A percentile compares a stretch with the other conserved stretches of the same genome.
Evolutionary conservation across 106 monocot species (phyloP).

Genomic region (Dactylorhiza incarnata): DNA sequence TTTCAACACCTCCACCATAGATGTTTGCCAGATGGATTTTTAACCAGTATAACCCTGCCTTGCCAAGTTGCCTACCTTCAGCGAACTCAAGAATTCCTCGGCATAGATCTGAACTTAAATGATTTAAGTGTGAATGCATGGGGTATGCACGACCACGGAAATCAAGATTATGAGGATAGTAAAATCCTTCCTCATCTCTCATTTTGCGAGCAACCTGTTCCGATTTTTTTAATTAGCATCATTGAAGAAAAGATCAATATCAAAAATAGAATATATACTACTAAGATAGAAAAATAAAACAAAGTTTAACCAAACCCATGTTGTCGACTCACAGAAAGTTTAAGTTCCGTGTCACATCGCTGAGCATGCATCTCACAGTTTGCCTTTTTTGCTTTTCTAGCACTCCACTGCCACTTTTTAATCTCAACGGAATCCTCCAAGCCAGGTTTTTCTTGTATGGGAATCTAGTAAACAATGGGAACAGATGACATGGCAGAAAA

Average conservation of each 20-base stretch:
- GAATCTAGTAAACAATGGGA: slow-evolving; percentile 31
- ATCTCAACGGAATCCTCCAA: slow-evolving; percentile 52
- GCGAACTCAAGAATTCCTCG: slow-evolving; percentile 77
- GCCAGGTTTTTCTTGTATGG: slow-evolving; percentile 48
- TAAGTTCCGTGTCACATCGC: slow-evolving; percentile 86
- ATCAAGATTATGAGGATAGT: slow-evolving; percentile 89
- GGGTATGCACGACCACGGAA: slow-evolving; percentile 90
- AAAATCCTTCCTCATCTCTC: slow-evolving; percentile 74
- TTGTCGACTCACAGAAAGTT: slow-evolving; percentile 59
- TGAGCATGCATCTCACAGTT: slow-evolving; percentile 84
- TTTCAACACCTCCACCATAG: slow-evolving; percentile 74
- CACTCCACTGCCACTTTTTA: slow-evolving; percentile 60
- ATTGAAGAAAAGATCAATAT: neutral
- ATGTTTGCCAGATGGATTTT: slow-evolving; percentile 87
- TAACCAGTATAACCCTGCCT: slow-evolving; percentile 68
- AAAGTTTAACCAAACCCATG: neutral
- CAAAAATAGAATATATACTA: neutral
- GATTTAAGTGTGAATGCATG: slow-evolving; percentile 85
- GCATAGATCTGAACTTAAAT: slow-evolving; percentile 88
- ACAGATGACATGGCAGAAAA: neutral
- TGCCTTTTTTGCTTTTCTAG: slow-evolving; percentile 61
- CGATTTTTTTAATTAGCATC: neutral
- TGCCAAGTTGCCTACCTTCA: slow-evolving; percentile 69
- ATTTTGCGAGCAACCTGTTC: slow-evolving; percentile 78
- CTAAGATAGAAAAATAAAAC: neutral